A percentile compares a stretch with the other conserved stretches of the same genome.
phyloP scores from a whole-genome alignment of 2,329 filamentous ascomycete species.

The Cytospora chrysosperma region DNA sequence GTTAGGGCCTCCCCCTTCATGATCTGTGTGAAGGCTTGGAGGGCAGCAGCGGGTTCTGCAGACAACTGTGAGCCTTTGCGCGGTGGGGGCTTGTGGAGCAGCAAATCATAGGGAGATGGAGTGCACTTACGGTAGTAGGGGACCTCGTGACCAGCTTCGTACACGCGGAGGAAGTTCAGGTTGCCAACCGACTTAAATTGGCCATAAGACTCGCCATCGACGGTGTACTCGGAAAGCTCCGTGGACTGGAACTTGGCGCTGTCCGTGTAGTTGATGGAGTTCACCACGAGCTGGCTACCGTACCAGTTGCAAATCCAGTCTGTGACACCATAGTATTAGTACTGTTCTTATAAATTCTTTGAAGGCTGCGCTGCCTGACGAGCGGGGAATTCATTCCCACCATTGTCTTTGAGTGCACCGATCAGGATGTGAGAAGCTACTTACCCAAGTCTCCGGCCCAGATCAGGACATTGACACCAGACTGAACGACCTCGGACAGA shows the following conservation, averaged over 20 bases:
- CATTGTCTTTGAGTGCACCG: not conserved
- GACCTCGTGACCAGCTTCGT: slow-evolving; percentile 24
- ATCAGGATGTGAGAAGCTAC: slow-evolving; percentile 10
- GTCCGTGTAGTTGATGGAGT: slow-evolving; percentile 44
- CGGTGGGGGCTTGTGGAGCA: too few species aligned
- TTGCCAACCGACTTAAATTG: slow-evolving; percentile 51
- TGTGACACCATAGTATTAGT: slow-evolving; percentile 21
- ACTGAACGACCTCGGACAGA: slow-evolving; percentile 45
- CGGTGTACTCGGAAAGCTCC: slow-evolving; percentile 43
- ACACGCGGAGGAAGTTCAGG: slow-evolving; percentile 47
- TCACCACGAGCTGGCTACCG: slow-evolving; percentile 47
- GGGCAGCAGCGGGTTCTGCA: slow-evolving; percentile 20
- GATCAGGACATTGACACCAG: slow-evolving; percentile 48
- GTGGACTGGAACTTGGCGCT: slow-evolving; percentile 40
- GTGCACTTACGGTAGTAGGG: slow-evolving; percentile 26
- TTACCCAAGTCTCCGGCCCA: slow-evolving; percentile 54
- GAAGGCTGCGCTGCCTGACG: too few species aligned
- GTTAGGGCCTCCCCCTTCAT: slow-evolving; percentile 16
- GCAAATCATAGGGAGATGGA: not conserved
- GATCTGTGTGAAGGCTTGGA: slow-evolving; percentile 24
- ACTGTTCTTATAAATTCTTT: not conserved
- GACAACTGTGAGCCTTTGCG: not conserved
- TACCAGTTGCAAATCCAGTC: slow-evolving; percentile 61
- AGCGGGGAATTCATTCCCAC: too few species aligned
- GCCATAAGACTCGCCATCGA: slow-evolving; percentile 47